Conservation (phyloP, 768 basidiomycete genomes). For the Tricholoma bakamatsutake region DNA sequence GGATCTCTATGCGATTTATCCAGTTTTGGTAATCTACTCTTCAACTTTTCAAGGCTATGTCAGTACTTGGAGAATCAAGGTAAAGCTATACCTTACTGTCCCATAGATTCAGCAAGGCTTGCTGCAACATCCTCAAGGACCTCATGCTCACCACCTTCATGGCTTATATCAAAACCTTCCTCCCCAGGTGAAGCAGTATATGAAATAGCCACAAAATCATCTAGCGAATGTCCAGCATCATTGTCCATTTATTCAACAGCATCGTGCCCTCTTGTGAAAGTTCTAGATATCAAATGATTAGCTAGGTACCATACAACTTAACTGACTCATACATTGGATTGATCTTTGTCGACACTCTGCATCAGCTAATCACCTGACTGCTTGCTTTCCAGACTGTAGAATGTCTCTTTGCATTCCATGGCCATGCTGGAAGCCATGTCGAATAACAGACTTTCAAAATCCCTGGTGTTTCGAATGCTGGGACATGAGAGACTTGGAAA, state of each 20-base stretch:
- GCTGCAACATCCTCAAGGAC: too few species aligned
- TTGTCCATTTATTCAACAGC: slow-evolving; percentile 6
- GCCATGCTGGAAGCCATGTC: not conserved
- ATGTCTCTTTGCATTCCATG: not conserved
- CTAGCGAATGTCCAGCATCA: not conserved
- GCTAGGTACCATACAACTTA: not conserved
- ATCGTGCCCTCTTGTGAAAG: not conserved
- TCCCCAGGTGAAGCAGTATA: slow-evolving; percentile 3
- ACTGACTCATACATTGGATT: not conserved
- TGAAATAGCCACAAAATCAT: slow-evolving; percentile 3
- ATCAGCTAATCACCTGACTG: not conserved
- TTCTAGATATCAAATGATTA: not conserved
- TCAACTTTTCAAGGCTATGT: slow-evolving; percentile 1
- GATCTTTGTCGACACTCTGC: not conserved
- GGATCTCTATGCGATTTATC: slow-evolving; percentile 4
- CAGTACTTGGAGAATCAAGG: not conserved
- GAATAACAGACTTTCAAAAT: not conserved
- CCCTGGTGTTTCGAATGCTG: not conserved
- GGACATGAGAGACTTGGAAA: not conserved
- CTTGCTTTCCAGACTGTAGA: not conserved
- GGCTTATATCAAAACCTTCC: too few species aligned
- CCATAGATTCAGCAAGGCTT: not conserved
- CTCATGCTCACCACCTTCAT: too few species aligned
- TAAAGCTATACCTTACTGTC: not conserved
- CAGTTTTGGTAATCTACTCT: slow-evolving; percentile 2